Base-by-base conservation (phyloP, 495 filamentous ascomycete species). In the Annulohypoxylon stygium region DNA sequence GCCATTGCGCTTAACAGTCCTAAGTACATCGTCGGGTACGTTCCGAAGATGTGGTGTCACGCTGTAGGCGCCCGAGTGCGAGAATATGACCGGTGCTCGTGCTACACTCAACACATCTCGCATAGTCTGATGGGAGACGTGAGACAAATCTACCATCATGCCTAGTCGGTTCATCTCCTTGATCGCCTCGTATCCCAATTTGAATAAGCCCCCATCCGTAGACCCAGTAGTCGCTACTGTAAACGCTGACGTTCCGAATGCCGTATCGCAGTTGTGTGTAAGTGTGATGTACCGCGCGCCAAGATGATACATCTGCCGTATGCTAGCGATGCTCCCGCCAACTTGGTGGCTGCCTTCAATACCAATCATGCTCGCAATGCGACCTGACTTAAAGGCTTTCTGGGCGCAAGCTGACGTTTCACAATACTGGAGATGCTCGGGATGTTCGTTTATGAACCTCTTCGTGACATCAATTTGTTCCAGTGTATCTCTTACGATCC, bases 1-100 rank as follows among this genome's bases (percentile, higher is more conserved):
- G 10, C 85, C 81, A 33, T 83, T 86, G n/a, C 83, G 73, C 55
- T 84, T 86, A 0, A 90, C 80, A n/a, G 86, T 75, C n/a, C 83
- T 66, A 33, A 91, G 75, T 2, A 90, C 82, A 51, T 87, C 87
- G 58, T 92, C 89, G 0, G 87, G 86, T 0, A 90, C 89, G 64
- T 91, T 90, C 0, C 90, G 83, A 0, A 84, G 83, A 69, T 89
- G 85, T 7, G 85, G 85, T 50, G 85, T 87, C 5, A 91, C 61
- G 1, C 82, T 80, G 61, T 85, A 85, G 6, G 85, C 84, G 0
- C 84, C 86, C 83, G 78, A 77, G 71, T 91, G 89, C 43, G 83
- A 86, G 80, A 90, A 90, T 12, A 90, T 86, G 2, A 90, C 81
- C 0, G 88, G 87, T 4, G 86, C 84, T 10, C 84, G 82, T 0